A percentile compares a stretch with the other conserved stretches of the same genome.
Conservation (phyloP, 1,284 basidiomycete genomes). For the Moesziomyces sp. region DNA sequence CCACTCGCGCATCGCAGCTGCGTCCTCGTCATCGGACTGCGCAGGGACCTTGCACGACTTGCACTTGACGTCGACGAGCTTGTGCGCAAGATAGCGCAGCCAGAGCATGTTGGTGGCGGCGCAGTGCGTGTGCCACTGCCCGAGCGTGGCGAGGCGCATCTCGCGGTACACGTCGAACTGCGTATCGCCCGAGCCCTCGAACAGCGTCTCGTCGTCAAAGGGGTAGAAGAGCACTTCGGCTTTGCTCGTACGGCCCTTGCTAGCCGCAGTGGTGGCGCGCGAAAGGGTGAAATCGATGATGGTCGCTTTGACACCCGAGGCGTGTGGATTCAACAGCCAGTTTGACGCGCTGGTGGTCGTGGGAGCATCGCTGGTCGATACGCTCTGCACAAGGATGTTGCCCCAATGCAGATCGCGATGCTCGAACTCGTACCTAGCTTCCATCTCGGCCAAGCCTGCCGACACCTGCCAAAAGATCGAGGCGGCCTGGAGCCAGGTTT, state of each 20-base stretch:
- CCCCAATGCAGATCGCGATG: constrained; percentile 98
- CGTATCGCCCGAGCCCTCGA: constrained; percentile 79
- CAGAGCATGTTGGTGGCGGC: constrained; percentile 91
- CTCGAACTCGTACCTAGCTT: constrained; percentile 85
- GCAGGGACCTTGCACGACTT: constrained; percentile 8
- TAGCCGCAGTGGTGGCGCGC: constrained; percentile 68
- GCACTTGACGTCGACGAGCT: constrained; percentile 72
- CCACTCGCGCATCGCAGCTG: constrained; percentile 8
- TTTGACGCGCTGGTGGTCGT: not conserved
- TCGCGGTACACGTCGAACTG: constrained; percentile 95
- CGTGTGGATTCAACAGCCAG: constrained; percentile 59
- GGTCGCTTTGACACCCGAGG: constrained; percentile 77
- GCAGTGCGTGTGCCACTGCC: constrained; percentile 77
- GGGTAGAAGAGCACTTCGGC: constrained; percentile 51
- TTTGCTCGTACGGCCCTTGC: constrained; percentile 14
- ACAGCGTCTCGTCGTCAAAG: constrained; percentile 67
- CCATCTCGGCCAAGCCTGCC: constrained; percentile 80
- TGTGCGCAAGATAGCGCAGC: constrained; percentile 80
- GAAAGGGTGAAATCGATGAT: constrained; percentile 95
- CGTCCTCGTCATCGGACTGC: not conserved
- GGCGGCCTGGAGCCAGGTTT: constrained; percentile 84
- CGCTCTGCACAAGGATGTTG: constrained; percentile 80
- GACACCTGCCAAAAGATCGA: constrained; percentile 91
- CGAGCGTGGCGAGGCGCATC: constrained; percentile 77
- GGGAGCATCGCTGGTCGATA: not conserved